These are phyloP conservation scores for Polychaeton citri DNA, from an alignment of 2,329 filamentous ascomycete genomes.

Conservation along the genomic window DNA sequence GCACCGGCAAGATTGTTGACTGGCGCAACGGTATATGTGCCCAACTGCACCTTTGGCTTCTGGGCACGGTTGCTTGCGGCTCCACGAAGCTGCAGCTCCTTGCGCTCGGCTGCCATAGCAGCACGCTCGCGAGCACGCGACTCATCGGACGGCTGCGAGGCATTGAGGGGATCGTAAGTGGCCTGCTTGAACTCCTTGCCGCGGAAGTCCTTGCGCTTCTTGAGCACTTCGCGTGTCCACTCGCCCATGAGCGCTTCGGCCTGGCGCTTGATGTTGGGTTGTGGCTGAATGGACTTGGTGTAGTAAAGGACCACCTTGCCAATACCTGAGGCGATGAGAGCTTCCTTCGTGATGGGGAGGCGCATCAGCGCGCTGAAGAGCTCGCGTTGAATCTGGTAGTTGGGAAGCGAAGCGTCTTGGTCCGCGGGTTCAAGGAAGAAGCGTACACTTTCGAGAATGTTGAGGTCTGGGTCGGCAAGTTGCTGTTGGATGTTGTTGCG, in stretches of 20 bases:
- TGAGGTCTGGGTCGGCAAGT: conserved; percentile 85
- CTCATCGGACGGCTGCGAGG: conserved; percentile 11
- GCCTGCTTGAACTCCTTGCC: conserved; percentile 56
- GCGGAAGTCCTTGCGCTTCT: conserved; percentile 82
- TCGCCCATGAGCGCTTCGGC: conserved; percentile 86
- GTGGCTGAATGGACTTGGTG: conserved; percentile 83
- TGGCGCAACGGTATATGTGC: conserved; percentile 51
- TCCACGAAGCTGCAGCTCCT: conserved; percentile 39
- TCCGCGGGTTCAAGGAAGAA: conserved; percentile 95
- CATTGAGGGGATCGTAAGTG: conserved; percentile 43
- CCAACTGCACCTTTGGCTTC: conserved; percentile 37
- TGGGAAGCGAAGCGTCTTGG: conserved; percentile 73
- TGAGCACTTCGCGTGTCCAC: conserved; percentile 84
- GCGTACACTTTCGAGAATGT: conserved; percentile 85
- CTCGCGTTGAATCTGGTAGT: conserved; percentile 95
- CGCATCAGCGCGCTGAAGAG: conserved; percentile 69
- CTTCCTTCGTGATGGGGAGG: conserved; percentile 82
- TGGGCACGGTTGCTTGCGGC: conserved; percentile 41
- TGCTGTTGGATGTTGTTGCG: conserved; percentile 75
- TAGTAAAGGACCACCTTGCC: conserved; percentile 96
- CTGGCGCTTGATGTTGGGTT: conserved; percentile 80
- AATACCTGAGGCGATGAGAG: conserved; percentile 78
- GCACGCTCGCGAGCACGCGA: conserved; percentile 19
- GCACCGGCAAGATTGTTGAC: conserved; percentile 34
- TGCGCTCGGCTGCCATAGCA: conserved; percentile 34